Percentiles rank a stretch among this genome's conserved stretches.
These are phyloP conservation scores for Cercophora sp. DNA, from an alignment of 495 filamentous ascomycete genomes.

Conservation along the genomic window DNA sequence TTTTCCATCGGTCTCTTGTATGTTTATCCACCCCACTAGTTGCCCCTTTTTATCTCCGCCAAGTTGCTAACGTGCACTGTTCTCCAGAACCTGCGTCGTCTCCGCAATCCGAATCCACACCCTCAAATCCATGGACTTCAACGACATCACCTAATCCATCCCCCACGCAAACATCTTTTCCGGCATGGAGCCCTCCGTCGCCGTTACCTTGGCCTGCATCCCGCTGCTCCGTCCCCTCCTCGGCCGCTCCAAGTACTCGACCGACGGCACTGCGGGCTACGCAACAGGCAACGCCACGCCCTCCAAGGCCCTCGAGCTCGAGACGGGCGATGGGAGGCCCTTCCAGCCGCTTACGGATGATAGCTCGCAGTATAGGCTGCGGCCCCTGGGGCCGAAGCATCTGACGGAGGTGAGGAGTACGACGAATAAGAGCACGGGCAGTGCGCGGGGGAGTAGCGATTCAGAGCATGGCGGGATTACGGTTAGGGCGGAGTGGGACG, in stretches of 20 bases:
- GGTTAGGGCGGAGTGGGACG: background rate
- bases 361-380: conserved; percentile 10
- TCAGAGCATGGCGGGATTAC: background rate
- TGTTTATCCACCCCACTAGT: conserved; percentile 1
- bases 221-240: conserved; percentile 29
- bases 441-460: background rate
- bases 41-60: too few species aligned
- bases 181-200: conserved; percentile 25
- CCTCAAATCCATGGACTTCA: conserved; percentile 23
- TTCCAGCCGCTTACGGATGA: conserved; percentile 8
- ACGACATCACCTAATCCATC: conserved; percentile 24
- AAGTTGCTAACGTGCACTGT: background rate
- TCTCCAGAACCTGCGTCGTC: conserved; percentile 23
- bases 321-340: background rate
- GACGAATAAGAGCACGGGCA: background rate
- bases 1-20: conserved; percentile 29
- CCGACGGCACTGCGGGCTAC: background rate
- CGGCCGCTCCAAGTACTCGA: conserved; percentile 9
- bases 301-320: background rate
- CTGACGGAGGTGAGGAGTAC: background rate
- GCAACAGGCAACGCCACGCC: background rate
- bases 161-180: conserved; percentile 23
- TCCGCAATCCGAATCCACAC: conserved; percentile 20
- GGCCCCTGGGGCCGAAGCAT: conserved; percentile 1
- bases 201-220: conserved; percentile 25